Evolutionary conservation across 2,329 filamentous ascomycete species (phyloP), one percentile per base, ranked within the genome.

Genomic region (Atkinsonella texensis): DNA sequence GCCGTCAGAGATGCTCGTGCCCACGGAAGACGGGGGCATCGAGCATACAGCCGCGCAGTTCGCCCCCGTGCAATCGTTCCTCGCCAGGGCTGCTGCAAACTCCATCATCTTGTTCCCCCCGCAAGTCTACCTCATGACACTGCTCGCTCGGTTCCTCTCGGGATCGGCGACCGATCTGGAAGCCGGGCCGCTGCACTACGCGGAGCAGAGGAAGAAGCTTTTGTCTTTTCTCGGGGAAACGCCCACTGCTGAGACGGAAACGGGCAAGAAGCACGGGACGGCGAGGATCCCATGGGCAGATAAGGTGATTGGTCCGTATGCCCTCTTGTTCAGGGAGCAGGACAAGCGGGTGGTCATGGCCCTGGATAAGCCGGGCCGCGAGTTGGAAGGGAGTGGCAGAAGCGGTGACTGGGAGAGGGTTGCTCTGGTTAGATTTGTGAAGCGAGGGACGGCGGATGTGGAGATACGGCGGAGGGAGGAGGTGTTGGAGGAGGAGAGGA

Each of bases 61-160:
- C 64, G 80, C 88, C 41, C 75, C 82, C 2, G 80, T 86, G 0
- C 68, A 74, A 3, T 73, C 75, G 18, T 96, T 90, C 85, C 71
- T 95, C 18, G 67, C 70, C 5, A 74, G 79, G 48, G 84, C 86
- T 4, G 69, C 73, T 2, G 65, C 65, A 2, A 83, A 82, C 31
- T 75, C 86, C 40, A 82, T 96, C 54, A 86, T 94, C 53, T 71
- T 98, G 5, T 96, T 94, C 63, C 93, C 93, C 4, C 93, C 93
- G 0, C 93, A 97, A 63, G 85, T 84, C 63, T 89, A 86, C 66
- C 75, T 93, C 4, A 73, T 89, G 11, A 69, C 74, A 35, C 68
- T 86, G 0, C 66, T 87, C 2, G 65, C 75, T 0, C 69, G 68
- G 2, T 79, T 81, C 57, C 68, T 85, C 15, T 63, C 62, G 4